Percentiles rank a stretch among this genome's conserved stretches.
Evolutionary conservation across 768 basidiomycete genomes (phyloP).

Genomic region (Paxillus involutus): DNA sequence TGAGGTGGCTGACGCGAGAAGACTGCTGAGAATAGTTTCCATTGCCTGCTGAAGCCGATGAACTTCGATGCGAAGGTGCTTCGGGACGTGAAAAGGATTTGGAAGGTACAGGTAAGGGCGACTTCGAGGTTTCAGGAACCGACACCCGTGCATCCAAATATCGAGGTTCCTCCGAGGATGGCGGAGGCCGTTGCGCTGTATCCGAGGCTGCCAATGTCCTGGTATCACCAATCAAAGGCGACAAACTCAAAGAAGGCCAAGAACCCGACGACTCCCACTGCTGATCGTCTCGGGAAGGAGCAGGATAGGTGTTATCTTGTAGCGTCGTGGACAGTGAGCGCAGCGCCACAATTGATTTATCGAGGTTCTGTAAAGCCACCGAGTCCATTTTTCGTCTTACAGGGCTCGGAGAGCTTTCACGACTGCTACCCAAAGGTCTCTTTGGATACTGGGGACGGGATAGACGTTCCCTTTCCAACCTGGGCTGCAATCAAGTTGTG

Average conservation of each 20-base stretch:
- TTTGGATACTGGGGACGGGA: conserved; percentile 1
- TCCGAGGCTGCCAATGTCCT: neutral
- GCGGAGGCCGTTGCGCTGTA: neutral
- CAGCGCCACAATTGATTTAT: neutral
- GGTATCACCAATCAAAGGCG: no score
- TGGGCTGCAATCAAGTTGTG: conserved; percentile 10
- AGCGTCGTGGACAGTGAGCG: neutral
- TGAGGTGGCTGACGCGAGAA: conserved; percentile 13
- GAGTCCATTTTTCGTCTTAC: conserved; percentile 14
- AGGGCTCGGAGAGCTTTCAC: conserved; percentile 1
- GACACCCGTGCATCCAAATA: neutral
- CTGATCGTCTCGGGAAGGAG: neutral
- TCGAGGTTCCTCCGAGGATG: neutral
- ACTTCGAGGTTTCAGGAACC: neutral
- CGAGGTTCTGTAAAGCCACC: neutral
- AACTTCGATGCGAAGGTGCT: neutral
- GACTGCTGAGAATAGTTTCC: neutral
- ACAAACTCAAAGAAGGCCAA: no score
- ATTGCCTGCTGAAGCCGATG: neutral
- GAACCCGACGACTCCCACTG: neutral
- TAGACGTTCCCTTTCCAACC: conserved; percentile 8
- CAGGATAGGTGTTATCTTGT: neutral
- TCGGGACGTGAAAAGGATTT: neutral
- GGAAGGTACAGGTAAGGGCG: neutral
- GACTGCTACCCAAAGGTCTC: conserved; percentile 6